phyloP scores from a whole-genome alignment of 768 basidiomycete species.

The Lenzites betulinus region DNA sequence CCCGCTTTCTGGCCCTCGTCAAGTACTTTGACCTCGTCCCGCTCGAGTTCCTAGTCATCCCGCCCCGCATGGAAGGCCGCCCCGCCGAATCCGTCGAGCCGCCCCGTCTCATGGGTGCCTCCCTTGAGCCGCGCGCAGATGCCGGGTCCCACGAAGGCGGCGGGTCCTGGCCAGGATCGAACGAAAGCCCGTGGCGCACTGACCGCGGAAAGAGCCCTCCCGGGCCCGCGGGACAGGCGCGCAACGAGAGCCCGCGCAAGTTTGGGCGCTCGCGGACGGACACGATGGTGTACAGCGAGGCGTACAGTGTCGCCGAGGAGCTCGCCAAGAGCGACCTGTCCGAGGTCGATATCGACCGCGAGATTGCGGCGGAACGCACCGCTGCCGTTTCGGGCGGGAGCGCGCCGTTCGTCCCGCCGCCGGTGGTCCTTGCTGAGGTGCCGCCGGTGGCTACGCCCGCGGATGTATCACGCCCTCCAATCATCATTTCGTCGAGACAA shows the following conservation, averaged over 20 bases:
- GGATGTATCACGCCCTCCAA: not conserved
- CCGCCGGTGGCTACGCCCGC: not conserved
- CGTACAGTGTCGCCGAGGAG: slow-evolving; percentile 41
- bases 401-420: not conserved
- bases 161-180: not conserved
- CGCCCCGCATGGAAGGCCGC: slow-evolving; percentile 39
- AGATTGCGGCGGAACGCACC: slow-evolving; percentile 20
- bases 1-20: slow-evolving; percentile 84
- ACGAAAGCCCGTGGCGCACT: not conserved
- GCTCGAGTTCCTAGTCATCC: slow-evolving; percentile 81
- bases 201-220: slow-evolving; percentile 21
- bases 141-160: slow-evolving; percentile 4
- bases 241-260: slow-evolving; percentile 41
- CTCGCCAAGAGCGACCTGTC: slow-evolving; percentile 30
- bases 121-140: slow-evolving; percentile 35
- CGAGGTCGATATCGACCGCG: slow-evolving; percentile 24
- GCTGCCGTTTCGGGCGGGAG: not conserved
- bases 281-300: slow-evolving; percentile 71
- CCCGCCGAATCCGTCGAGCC: slow-evolving; percentile 34
- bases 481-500: not conserved
- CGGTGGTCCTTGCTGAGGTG: not conserved
- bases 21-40: slow-evolving; percentile 82
- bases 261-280: slow-evolving; percentile 56
- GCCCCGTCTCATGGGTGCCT: slow-evolving; percentile 43
- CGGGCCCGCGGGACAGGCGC: slow-evolving; percentile 27